Evolutionary conservation across 257 asterid species (phyloP), one percentile per base, ranked within the genome.

Genomic region (Lantana camara): DNA sequence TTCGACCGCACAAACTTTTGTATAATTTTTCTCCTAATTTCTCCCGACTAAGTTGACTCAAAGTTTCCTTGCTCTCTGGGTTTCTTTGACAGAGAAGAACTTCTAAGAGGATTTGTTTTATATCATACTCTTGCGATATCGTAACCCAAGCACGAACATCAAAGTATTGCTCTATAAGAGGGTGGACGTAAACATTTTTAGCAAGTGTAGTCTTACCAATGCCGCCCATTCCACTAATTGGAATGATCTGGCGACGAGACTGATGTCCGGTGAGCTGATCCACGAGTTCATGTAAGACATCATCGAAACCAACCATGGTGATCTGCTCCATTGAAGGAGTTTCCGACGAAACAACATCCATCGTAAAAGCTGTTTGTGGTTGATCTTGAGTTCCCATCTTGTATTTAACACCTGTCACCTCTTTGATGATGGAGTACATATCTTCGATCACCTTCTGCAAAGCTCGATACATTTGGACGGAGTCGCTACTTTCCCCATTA

Each of bases 141-240:
- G 64, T 58, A 21, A 41, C 53, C 77, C 72, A 65, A 15, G 17
- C 41, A 22, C 10, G 40, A 41, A 72, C 8, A 2, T 72, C 68
- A 66, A 57, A 72, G 0, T 44, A 45, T 1, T 59, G 13, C 10
- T 3, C 24, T 15, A 34, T 16, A 14, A 51, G 11, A 0, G 23
- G 16, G 0, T 56, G 29, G 3, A 40, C 53, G 30, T 19, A 58
- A 40, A 65, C 37, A 72, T 21, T 30, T 50, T 42, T 30, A 7
- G 73, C 73, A 22, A 72, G 73, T 1, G 68, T 58, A 5, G 63
- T 72, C 68, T 72, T 72, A n/a, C 72, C 72, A 7, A 51, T 57
- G 0, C 76, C 76, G 4, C 76, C 71, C 76, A 63, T 64, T 1
- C 76, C 76, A 13, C 32, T 34, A 0, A 65, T 57, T 1, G 72